phyloP scores from a whole-genome alignment of 2,329 filamentous ascomycete genomes.

The Hymenoscyphus infarciens region DNA sequence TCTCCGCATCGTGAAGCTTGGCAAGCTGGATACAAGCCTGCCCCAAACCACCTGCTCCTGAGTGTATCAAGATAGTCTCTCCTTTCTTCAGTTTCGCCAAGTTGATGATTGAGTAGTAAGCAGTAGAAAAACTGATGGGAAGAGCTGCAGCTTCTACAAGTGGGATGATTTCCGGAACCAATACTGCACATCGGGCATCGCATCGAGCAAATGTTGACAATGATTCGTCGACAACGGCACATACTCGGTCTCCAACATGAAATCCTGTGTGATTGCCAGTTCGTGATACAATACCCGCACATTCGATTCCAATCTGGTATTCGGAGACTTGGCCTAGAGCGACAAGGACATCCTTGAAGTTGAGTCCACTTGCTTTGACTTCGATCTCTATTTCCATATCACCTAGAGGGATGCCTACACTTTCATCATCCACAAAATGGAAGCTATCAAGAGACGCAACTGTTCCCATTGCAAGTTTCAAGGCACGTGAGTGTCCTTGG shows the following conservation, averaged over 20 bases:
- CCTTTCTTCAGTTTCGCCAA: conserved; percentile 18
- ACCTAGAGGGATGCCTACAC: not conserved
- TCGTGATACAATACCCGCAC: not conserved
- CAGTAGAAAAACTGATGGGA: conserved; percentile 21
- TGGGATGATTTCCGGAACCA: conserved; percentile 18
- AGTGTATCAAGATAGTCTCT: conserved; percentile 36
- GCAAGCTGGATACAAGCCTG: conserved; percentile 35
- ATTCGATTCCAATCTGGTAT: conserved; percentile 16
- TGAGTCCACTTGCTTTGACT: conserved; percentile 15
- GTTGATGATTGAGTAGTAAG: conserved; percentile 21
- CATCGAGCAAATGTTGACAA: conserved; percentile 18
- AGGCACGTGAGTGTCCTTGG: not conserved
- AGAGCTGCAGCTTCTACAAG: conserved; percentile 25
- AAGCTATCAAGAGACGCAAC: conserved; percentile 20
- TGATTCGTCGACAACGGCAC: conserved; percentile 22
- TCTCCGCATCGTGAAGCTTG: conserved; percentile 21
- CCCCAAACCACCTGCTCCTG: conserved; percentile 34
- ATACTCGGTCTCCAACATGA: conserved; percentile 12
- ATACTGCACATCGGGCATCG: not conserved
- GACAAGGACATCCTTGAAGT: conserved; percentile 21
- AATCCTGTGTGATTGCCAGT: not conserved
- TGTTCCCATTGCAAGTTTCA: conserved; percentile 14
- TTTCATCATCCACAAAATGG: conserved; percentile 15
- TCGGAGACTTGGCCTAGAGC: conserved; percentile 24
- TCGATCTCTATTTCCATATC: conserved; percentile 17